Conservation (phyloP, 306 rosid species). For the Cucurbita moschata region DNA sequence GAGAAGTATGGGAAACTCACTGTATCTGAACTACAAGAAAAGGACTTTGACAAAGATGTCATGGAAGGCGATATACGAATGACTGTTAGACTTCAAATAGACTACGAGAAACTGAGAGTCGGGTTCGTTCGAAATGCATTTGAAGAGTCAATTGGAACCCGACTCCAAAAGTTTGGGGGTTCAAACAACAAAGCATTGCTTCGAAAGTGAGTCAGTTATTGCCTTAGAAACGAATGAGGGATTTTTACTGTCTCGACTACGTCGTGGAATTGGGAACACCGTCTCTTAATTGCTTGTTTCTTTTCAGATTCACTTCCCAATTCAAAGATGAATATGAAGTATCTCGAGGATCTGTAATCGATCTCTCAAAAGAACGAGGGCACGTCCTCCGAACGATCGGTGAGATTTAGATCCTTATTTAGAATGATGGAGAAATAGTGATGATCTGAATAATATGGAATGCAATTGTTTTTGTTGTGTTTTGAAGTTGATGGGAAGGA, state of each 20-base stretch:
- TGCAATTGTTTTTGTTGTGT: no score
- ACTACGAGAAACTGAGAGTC: conserved; percentile 69
- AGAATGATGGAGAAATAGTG: background rate
- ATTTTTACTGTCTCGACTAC: background rate
- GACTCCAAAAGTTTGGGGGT: conserved; percentile 62
- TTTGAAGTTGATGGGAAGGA: conserved; percentile 80
- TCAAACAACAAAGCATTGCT: conserved; percentile 59
- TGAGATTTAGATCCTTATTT: conserved; percentile 25
- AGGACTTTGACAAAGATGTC: conserved; percentile 44
- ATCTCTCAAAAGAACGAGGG: conserved; percentile 59
- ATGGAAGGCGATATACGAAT: conserved; percentile 61
- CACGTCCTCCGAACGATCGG: conserved; percentile 68
- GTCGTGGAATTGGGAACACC: background rate
- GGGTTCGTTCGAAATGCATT: conserved; percentile 74
- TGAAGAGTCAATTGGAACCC: conserved; percentile 76
- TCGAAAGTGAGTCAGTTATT: conserved; percentile 37
- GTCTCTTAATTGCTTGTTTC: conserved; percentile 9
- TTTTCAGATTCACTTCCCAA: conserved; percentile 83
- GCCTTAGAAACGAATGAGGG: background rate
- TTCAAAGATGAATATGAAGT: conserved; percentile 82
- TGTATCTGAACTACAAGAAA: conserved; percentile 33
- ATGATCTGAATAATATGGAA: background rate
- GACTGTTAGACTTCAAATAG: conserved; percentile 81
- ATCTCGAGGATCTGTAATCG: conserved; percentile 71
- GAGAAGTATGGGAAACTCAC: conserved; percentile 50